Conservation (phyloP, 192 early-diverging fungal genomes). For the Backusella westeae region DNA sequence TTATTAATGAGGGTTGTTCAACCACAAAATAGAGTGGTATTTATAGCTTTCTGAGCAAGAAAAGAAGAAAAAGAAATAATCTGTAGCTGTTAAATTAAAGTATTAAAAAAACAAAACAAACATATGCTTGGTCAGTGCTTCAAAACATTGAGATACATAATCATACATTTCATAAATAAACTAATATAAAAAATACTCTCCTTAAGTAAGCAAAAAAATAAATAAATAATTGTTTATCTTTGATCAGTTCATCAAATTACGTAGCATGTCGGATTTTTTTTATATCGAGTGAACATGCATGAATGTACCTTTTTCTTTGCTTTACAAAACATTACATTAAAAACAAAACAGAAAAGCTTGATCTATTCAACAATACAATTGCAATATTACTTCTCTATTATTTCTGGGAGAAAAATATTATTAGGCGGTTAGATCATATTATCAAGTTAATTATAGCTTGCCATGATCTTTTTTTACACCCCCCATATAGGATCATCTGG, state of each 20-base stretch:
- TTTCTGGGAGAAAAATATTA: not conserved
- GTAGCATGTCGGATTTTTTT: not conserved
- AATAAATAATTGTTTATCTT: not conserved
- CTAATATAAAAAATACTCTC: not conserved
- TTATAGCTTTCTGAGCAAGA: not conserved
- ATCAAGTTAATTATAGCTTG: conserved; percentile 3
- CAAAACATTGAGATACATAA: conserved; percentile 8
- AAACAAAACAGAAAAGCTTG: not conserved
- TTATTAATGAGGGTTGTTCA: not conserved
- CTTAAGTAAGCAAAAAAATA: not conserved
- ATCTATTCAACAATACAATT: not conserved
- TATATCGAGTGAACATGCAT: not conserved
- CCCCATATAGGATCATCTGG: not conserved
- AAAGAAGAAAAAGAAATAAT: not conserved
- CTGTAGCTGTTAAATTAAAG: not conserved
- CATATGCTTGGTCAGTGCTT: conserved; percentile 8
- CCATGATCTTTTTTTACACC: not conserved
- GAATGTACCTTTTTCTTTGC: not conserved
- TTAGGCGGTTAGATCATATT: not conserved
- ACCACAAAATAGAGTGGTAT: not conserved
- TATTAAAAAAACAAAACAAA: conserved; percentile 8
- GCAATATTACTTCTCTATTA: not conserved
- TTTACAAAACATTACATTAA: not conserved
- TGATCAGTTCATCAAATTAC: not conserved
- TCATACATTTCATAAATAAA: conserved; percentile 3